Conservation (phyloP, 2,329 filamentous ascomycete genomes). For the Pyrenophora graminea region DNA sequence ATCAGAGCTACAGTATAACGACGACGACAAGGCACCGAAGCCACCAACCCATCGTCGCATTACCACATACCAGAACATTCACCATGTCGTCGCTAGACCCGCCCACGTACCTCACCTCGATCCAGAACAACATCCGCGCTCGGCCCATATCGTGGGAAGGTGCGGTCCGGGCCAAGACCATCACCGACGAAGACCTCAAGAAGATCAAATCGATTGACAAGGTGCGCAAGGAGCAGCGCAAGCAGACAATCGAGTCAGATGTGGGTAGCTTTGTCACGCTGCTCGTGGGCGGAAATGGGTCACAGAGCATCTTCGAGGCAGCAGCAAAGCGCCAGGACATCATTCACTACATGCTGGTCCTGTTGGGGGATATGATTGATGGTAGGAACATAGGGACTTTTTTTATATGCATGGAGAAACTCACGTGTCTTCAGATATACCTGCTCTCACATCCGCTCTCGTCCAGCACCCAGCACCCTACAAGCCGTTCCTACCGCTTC, state of each 20-base stretch:
- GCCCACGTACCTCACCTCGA: slow-evolving; percentile 81
- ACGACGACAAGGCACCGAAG: slow-evolving; percentile 8
- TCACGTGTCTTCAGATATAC: slow-evolving; percentile 65
- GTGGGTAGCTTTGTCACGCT: slow-evolving; percentile 78
- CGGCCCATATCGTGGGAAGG: slow-evolving; percentile 98
- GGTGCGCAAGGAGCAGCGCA: slow-evolving; percentile 87
- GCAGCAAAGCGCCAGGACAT: slow-evolving; percentile 87
- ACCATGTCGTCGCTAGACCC: slow-evolving; percentile 83
- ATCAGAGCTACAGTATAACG: slow-evolving; percentile 27
- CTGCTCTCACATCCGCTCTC: slow-evolving; percentile 75
- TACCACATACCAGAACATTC: slow-evolving; percentile 11
- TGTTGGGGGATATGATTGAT: slow-evolving; percentile 85
- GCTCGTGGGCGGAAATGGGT: slow-evolving; percentile 70
- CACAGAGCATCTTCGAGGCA: slow-evolving; percentile 75
- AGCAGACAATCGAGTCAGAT: slow-evolving; percentile 79
- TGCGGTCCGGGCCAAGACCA: slow-evolving; percentile 87
- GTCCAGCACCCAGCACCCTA: slow-evolving; percentile 71
- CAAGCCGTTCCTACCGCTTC: slow-evolving; percentile 80
- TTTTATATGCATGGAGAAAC: slow-evolving; percentile 1
- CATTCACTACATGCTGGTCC: slow-evolving; percentile 90
- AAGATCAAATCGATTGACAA: slow-evolving; percentile 98
- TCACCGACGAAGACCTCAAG: slow-evolving; percentile 90
- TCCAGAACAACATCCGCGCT: slow-evolving; percentile 96
- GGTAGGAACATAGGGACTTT: slow-evolving; percentile 56
- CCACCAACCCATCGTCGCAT: slow-evolving; percentile 5